These are phyloP conservation scores for Trametopsis cervina DNA, from an alignment of 768 basidiomycete genomes.

Conservation along the genomic window DNA sequence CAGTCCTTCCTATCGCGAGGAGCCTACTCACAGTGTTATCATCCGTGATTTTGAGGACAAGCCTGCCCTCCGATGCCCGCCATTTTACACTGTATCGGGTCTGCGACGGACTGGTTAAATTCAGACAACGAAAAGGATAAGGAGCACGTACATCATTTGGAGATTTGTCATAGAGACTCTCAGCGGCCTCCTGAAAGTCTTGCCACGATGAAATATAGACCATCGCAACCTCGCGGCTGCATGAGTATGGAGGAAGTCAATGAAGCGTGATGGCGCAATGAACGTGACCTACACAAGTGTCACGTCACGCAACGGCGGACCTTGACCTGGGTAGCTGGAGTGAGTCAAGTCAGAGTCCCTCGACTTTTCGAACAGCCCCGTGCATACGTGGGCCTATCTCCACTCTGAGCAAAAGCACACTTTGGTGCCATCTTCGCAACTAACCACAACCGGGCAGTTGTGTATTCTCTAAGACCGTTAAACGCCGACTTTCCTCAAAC, in stretches of 20 bases:
- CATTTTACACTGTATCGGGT: slow-evolving; percentile 91
- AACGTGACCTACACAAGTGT: too few relatives aligned
- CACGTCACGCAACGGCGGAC: too few relatives aligned
- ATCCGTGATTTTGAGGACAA: slow-evolving; percentile 93
- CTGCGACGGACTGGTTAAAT: slow-evolving; percentile 34
- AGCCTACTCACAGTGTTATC: slow-evolving; percentile 72
- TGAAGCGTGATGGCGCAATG: too few relatives aligned
- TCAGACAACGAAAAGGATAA: background rate
- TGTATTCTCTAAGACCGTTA: too few relatives aligned
- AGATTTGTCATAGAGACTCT: slow-evolving; percentile 73
- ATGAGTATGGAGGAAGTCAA: too few relatives aligned
- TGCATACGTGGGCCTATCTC: too few relatives aligned
- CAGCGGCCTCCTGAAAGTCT: slow-evolving; percentile 86
- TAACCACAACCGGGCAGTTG: too few relatives aligned
- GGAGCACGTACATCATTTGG: slow-evolving; percentile 58
- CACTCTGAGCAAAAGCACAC: too few relatives aligned
- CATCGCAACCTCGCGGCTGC: slow-evolving; percentile 49
- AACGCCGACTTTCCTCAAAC: too few relatives aligned
- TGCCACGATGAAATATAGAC: slow-evolving; percentile 90
- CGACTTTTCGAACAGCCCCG: background rate
- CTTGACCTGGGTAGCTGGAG: background rate
- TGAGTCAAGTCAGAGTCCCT: background rate
- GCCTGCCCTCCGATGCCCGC: slow-evolving; percentile 75
- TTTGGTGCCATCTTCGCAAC: too few relatives aligned
- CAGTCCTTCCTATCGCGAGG: too few relatives aligned